Evolutionary conservation across 345 rosid genomes (phyloP).

Genomic region (Clarkia xantiana): DNA sequence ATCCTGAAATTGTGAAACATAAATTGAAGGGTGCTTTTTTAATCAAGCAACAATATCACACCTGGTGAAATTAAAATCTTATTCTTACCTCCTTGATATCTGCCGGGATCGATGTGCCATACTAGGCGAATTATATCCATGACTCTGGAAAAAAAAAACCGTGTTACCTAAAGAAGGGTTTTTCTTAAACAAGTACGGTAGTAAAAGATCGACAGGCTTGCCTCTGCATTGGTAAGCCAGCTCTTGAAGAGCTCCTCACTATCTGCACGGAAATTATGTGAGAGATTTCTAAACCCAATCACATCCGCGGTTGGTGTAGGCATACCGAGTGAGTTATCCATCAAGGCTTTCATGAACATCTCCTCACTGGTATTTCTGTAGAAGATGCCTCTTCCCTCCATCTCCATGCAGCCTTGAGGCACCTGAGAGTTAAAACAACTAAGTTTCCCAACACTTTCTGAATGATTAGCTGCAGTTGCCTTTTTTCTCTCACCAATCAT

Average conservation of each 20-base stretch:
- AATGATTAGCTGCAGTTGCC: constrained; percentile 3
- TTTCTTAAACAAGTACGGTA: background rate
- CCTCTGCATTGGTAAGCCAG: constrained; percentile 75
- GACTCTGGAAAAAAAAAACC: constrained; percentile 26
- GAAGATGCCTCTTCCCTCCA: constrained; percentile 33
- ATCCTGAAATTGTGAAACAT: constrained; percentile 24
- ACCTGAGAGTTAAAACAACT: constrained; percentile 5
- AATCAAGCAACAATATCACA: no score
- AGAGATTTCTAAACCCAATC: constrained; percentile 41
- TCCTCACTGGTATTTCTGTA: constrained; percentile 57
- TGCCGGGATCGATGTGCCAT: constrained; percentile 39
- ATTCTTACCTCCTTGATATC: constrained; percentile 41
- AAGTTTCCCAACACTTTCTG: constrained; percentile 7
- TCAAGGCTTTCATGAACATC: constrained; percentile 41
- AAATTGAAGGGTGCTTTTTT: background rate
- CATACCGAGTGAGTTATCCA: constrained; percentile 46
- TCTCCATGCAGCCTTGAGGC: constrained; percentile 17
- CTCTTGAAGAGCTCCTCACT: constrained; percentile 69
- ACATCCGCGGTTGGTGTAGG: constrained; percentile 42
- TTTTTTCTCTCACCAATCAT: constrained; percentile 6
- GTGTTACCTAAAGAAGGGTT: background rate
- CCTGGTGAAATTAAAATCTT: no score
- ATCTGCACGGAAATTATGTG: constrained; percentile 37
- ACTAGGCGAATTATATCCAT: constrained; percentile 26
- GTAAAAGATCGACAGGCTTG: constrained; percentile 16